phyloP scores from a whole-genome alignment of 2,329 filamentous ascomycete genomes.

The Huntiella savannae region DNA sequence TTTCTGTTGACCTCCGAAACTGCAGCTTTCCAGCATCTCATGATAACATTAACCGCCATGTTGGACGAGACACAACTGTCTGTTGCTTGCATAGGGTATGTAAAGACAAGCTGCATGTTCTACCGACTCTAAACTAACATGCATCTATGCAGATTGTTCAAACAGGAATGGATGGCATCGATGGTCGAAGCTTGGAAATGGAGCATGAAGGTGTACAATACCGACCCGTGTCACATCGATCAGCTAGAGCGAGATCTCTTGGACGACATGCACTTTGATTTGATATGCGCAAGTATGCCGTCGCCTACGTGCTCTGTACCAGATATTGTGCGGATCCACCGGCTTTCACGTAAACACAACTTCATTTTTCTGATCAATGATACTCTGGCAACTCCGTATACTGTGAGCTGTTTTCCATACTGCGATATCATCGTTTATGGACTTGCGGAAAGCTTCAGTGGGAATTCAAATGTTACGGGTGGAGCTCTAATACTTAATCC shows the following conservation, averaged over 20 bases:
- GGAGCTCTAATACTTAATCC: slow-evolving; percentile 33
- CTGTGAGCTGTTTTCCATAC: slow-evolving; percentile 29
- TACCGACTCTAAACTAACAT: too few species aligned
- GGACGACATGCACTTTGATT: slow-evolving; percentile 23
- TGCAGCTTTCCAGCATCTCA: slow-evolving; percentile 27
- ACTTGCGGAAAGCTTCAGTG: slow-evolving; percentile 40
- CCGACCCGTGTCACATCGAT: slow-evolving; percentile 21
- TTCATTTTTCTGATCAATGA: slow-evolving; percentile 30
- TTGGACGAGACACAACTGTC: neutral
- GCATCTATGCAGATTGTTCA: too few species aligned
- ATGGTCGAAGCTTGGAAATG: slow-evolving; percentile 14
- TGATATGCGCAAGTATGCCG: slow-evolving; percentile 28
- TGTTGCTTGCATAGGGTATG: slow-evolving; percentile 4
- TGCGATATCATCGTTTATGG: slow-evolving; percentile 32
- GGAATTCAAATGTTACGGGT: slow-evolving; percentile 34
- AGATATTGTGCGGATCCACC: slow-evolving; percentile 19
- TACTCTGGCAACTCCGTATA: slow-evolving; percentile 28
- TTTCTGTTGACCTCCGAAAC: slow-evolving; percentile 36
- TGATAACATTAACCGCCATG: neutral
- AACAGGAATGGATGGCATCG: too few species aligned
- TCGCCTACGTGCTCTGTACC: slow-evolving; percentile 19
- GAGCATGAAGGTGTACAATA: slow-evolving; percentile 29
- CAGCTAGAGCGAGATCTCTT: slow-evolving; percentile 27
- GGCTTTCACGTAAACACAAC: slow-evolving; percentile 23
- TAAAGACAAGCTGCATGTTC: neutral